A percentile compares a stretch with the other conserved stretches of the same genome.
These are phyloP conservation scores for Suillus plorans DNA, from an alignment of 768 basidiomycete genomes.

Conservation along the genomic window DNA sequence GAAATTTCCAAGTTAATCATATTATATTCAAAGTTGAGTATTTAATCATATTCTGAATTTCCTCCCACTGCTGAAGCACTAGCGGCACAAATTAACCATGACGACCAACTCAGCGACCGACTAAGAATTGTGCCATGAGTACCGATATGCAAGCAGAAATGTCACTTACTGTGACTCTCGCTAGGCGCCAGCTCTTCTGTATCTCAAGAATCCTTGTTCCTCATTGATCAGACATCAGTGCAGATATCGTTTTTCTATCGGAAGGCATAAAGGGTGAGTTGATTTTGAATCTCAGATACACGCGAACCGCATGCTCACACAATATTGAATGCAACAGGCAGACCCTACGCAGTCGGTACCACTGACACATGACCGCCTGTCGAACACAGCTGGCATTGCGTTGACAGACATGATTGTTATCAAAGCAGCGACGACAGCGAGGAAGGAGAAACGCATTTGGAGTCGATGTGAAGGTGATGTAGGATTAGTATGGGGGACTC, in stretches of 20 bases:
- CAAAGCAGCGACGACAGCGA: background rate
- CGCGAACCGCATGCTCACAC: background rate
- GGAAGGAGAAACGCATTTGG: background rate
- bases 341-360: background rate
- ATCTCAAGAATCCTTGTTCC: background rate
- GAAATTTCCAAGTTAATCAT: background rate
- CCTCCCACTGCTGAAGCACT: background rate
- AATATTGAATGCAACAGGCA: background rate
- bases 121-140: background rate
- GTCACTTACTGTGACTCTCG: background rate
- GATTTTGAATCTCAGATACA: background rate
- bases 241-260: background rate
- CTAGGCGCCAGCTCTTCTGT: background rate
- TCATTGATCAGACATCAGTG: background rate
- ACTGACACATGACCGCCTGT: background rate
- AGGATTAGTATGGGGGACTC: background rate
- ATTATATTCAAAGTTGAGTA: background rate
- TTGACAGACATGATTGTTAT: background rate
- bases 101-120: background rate
- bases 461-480: background rate
- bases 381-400: background rate
- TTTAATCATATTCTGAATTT: background rate
- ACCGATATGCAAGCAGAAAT: background rate
- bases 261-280: background rate
- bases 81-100: background rate